phyloP scores from a whole-genome alignment of 768 basidiomycete species.

The Lactarius sp. region DNA sequence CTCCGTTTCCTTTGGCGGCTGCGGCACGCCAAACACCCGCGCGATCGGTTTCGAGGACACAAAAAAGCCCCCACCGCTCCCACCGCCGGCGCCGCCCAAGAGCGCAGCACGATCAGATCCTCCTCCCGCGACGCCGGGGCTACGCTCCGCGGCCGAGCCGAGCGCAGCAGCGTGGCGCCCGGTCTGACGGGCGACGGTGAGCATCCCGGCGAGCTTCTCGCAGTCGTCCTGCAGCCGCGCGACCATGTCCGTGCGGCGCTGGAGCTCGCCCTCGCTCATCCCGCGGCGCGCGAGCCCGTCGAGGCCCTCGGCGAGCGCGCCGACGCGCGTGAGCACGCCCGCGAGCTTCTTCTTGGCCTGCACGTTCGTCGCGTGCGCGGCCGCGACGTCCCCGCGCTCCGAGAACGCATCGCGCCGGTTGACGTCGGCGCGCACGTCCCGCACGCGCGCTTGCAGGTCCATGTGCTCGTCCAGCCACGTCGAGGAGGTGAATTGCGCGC shows the following conservation, averaged over 20 bases:
- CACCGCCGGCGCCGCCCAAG: conserved; percentile 30
- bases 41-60: conserved; percentile 40
- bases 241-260: conserved; percentile 85
- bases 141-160: conserved; percentile 35
- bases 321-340: conserved; percentile 68
- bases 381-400: conserved; percentile 64
- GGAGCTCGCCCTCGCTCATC: conserved; percentile 88
- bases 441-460: conserved; percentile 67
- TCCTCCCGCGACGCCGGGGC: conserved; percentile 43
- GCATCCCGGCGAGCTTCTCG: conserved; percentile 82
- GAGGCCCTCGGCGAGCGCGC: conserved; percentile 63
- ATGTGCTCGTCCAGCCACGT: conserved; percentile 90
- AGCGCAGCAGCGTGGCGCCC: conserved; percentile 34
- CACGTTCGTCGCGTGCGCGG: conserved; percentile 74
- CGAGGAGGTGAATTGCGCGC: conserved; percentile 58
- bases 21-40: conserved; percentile 71
- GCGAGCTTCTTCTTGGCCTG: conserved; percentile 84
- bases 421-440: conserved; percentile 80
- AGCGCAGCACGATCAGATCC: conserved; percentile 63
- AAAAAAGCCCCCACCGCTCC: background rate
- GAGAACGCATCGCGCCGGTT: conserved; percentile 84
- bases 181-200: conserved; percentile 63
- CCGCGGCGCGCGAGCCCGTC: conserved; percentile 59
- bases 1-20: conserved; percentile 69
- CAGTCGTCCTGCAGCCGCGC: conserved; percentile 86